A percentile compares a stretch with the other conserved stretches of the same genome.
These are phyloP conservation scores for Scalesia atractyloides DNA, from an alignment of 129 eudicot species.

Conservation along the genomic window DNA sequence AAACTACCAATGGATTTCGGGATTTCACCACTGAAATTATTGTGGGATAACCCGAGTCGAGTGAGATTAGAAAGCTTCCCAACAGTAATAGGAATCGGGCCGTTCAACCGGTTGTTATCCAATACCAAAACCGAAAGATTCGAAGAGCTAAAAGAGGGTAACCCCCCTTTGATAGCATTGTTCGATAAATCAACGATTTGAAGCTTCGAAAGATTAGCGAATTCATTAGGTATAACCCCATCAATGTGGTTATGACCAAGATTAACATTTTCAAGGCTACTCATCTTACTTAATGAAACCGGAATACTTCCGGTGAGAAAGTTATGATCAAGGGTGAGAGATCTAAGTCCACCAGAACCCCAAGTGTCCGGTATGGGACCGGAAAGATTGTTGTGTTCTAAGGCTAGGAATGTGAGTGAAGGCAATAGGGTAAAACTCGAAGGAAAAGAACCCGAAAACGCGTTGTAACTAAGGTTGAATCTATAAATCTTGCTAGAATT, in stretches of 20 bases:
- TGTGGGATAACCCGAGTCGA: slow-evolving; percentile 58
- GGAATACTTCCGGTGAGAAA: slow-evolving; percentile 67
- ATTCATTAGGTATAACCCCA: slow-evolving; percentile 57
- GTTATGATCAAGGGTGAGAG: slow-evolving; percentile 74
- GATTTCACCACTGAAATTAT: slow-evolving; percentile 68
- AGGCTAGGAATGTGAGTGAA: slow-evolving; percentile 73
- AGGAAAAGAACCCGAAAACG: slow-evolving; percentile 67
- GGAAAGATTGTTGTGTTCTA: slow-evolving; percentile 77
- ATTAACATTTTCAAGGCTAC: slow-evolving; percentile 52
- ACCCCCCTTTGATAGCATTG: slow-evolving; percentile 63
- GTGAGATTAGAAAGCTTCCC: slow-evolving; percentile 49
- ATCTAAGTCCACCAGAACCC: slow-evolving; percentile 45
- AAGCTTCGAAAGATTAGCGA: slow-evolving; percentile 51
- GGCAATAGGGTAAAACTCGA: slow-evolving; percentile 46
- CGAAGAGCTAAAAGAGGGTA: slow-evolving; percentile 48
- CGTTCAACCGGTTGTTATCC: slow-evolving; percentile 54
- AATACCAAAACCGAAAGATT: slow-evolving; percentile 47
- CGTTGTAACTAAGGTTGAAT: slow-evolving; percentile 75
- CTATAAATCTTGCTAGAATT: slow-evolving; percentile 72
- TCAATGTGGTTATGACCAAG: slow-evolving; percentile 63
- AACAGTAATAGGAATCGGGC: slow-evolving; percentile 49
- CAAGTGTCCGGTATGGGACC: slow-evolving; percentile 73
- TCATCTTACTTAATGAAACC: slow-evolving; percentile 56
- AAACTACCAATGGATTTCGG: slow-evolving; percentile 53
- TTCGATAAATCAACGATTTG: slow-evolving; percentile 59